Evolutionary conservation across 352 stramenopile species (phyloP).

Genomic region (Phytopythium delawarense): DNA sequence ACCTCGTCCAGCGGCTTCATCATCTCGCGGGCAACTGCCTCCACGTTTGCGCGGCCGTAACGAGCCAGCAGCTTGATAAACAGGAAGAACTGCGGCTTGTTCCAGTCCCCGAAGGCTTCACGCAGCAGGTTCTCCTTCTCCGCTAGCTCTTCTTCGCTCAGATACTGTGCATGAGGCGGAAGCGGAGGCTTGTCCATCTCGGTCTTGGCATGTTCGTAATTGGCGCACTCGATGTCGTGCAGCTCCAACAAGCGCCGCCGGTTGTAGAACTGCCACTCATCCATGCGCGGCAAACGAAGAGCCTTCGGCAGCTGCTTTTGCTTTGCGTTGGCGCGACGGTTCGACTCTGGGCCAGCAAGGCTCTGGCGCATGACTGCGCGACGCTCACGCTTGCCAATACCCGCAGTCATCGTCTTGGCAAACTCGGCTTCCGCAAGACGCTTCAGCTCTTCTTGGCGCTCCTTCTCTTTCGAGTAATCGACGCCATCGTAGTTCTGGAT

Average conservation of each 20-base stretch:
- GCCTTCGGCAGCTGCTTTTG: constrained; percentile 79
- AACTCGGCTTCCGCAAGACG: constrained; percentile 80
- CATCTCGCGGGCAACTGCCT: constrained; percentile 80
- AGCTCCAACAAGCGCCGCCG: constrained; percentile 71
- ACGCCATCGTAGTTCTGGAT: constrained; percentile 96
- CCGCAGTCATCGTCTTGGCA: constrained; percentile 67
- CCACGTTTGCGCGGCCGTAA: constrained; percentile 71
- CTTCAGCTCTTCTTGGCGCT: constrained; percentile 83
- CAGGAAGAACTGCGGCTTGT: constrained; percentile 85
- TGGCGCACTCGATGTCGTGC: constrained; percentile 77
- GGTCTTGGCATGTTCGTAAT: constrained; percentile 74
- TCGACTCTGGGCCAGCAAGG: constrained; percentile 36
- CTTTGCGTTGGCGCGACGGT: constrained; percentile 45
- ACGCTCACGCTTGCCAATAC: constrained; percentile 82
- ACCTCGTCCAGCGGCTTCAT: constrained; percentile 75
- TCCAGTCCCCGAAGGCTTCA: constrained; percentile 85
- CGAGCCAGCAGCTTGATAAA: constrained; percentile 83
- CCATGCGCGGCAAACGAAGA: constrained; percentile 74
- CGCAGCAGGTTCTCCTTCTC: constrained; percentile 92
- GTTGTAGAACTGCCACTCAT: constrained; percentile 90
- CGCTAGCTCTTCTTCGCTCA: constrained; percentile 79
- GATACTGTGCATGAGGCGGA: constrained; percentile 64
- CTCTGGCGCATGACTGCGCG: constrained; percentile 73
- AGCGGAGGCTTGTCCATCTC: constrained; percentile 75
- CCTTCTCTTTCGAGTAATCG: constrained; percentile 94